These are phyloP conservation scores for Acacia crassicarpa DNA, from an alignment of 306 rosid species.

Conservation along the genomic window DNA sequence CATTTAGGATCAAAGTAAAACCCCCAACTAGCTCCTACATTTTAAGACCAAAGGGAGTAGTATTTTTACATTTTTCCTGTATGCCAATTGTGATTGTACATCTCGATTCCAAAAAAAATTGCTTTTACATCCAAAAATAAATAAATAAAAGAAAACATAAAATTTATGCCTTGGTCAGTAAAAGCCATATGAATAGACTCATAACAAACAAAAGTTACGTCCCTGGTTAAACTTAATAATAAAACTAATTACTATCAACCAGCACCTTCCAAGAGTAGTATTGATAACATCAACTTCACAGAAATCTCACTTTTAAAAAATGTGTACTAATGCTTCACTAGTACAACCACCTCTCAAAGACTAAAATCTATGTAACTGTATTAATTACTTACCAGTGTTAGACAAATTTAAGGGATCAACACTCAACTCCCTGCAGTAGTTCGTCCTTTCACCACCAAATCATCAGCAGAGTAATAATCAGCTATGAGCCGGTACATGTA, in stretches of 20 bases:
- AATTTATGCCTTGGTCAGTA: not conserved
- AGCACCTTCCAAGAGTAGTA: not conserved
- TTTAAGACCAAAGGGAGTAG: too few species aligned
- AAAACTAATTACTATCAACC: not conserved
- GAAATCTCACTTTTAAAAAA: not conserved
- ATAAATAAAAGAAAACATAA: too few species aligned
- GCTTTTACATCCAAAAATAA: too few species aligned
- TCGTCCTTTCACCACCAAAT: constrained; percentile 78
- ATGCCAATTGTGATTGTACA: too few species aligned
- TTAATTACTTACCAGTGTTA: constrained; percentile 38
- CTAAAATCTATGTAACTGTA: not conserved
- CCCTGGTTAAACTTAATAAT: not conserved
- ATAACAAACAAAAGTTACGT: not conserved
- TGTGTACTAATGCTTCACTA: not conserved
- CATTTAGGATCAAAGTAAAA: too few species aligned
- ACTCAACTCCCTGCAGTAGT: constrained; percentile 55
- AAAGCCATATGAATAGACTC: constrained; percentile 1
- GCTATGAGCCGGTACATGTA: constrained; percentile 96
- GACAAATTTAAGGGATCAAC: constrained; percentile 35
- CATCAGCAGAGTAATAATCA: constrained; percentile 94
- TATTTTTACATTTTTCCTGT: too few species aligned
- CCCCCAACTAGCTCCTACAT: too few species aligned
- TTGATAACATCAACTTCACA: constrained; percentile 4
- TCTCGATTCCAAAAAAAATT: too few species aligned
- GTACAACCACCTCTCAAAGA: not conserved